Evolutionary conservation across 1,139 yeast genomes (phyloP).

Genomic region (Yamadazyma aaseri): DNA sequence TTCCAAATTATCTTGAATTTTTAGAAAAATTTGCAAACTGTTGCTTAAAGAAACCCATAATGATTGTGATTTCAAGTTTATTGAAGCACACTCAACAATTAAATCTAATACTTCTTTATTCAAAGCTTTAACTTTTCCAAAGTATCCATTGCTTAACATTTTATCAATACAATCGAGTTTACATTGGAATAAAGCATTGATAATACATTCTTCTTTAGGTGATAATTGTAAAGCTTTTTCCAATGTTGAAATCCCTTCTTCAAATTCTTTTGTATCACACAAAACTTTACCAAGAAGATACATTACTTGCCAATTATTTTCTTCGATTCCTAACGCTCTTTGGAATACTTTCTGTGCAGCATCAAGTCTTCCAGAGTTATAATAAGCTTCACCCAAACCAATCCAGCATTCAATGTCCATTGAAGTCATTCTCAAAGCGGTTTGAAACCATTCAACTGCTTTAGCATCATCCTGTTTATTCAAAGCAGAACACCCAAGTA

Average conservation of each 20-base stretch:
- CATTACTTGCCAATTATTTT: constrained; percentile 51
- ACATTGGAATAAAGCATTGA: constrained; percentile 58
- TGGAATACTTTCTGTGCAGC: constrained; percentile 84
- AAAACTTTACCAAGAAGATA: constrained; percentile 69
- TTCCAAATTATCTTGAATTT: constrained; percentile 42
- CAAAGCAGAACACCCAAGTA: constrained; percentile 75
- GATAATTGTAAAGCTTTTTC: constrained; percentile 38
- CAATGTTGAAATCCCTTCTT: constrained; percentile 31
- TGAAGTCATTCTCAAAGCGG: constrained; percentile 69
- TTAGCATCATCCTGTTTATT: constrained; percentile 71
- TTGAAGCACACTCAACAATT: constrained; percentile 40
- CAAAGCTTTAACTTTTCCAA: constrained; percentile 52
- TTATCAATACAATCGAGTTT: constrained; percentile 53
- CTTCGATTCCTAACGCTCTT: constrained; percentile 55
- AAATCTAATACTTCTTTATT: constrained; percentile 47
- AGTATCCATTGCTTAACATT: constrained; percentile 59
- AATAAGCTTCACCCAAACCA: constrained; percentile 92
- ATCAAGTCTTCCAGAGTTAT: constrained; percentile 77
- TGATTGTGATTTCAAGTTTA: constrained; percentile 40
- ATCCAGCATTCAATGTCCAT: constrained; percentile 81
- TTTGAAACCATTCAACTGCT: constrained; percentile 88
- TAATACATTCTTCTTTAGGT: constrained; percentile 57
- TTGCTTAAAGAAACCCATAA: constrained; percentile 59
- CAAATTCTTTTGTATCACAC: constrained; percentile 40
- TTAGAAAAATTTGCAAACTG: constrained; percentile 43